Conservation (phyloP, 2,329 filamentous ascomycete genomes). For the Xylariaceae sp. region DNA sequence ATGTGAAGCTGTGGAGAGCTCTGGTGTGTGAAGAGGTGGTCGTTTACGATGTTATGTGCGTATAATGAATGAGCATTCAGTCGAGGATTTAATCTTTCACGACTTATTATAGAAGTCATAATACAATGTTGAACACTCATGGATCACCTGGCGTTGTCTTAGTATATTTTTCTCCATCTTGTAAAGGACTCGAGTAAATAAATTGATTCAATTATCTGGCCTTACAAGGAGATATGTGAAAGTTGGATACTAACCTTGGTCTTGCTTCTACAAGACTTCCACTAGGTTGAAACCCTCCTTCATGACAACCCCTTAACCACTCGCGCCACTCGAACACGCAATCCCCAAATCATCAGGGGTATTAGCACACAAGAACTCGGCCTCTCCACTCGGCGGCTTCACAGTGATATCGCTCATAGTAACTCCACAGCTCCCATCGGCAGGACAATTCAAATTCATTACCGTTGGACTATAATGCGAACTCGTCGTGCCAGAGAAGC, state of each 20-base stretch:
- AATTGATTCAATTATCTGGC: too few relatives aligned
- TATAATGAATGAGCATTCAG: neutral
- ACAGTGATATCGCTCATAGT: slow-evolving; percentile 13
- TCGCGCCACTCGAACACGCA: slow-evolving; percentile 10
- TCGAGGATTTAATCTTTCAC: neutral
- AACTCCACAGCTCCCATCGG: slow-evolving; percentile 8
- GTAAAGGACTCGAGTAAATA: too few relatives aligned
- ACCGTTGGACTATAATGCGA: slow-evolving; percentile 7
- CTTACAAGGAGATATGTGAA: too few relatives aligned
- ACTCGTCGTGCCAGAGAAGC: slow-evolving; percentile 8
- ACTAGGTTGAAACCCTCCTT: neutral
- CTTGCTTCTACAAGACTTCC: neutral
- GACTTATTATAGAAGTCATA: neutral
- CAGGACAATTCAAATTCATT: slow-evolving; percentile 16
- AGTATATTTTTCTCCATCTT: too few relatives aligned
- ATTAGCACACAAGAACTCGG: slow-evolving; percentile 13
- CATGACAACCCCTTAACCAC: neutral
- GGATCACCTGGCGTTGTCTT: too few relatives aligned
- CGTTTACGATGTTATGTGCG: neutral
- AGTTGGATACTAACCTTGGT: too few relatives aligned
- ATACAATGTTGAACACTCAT: neutral
- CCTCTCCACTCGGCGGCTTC: slow-evolving; percentile 8
- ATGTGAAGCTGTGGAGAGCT: too few relatives aligned
- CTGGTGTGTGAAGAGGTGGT: neutral
- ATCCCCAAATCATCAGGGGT: slow-evolving; percentile 11